Base-by-base conservation (phyloP, 805 yeast species). In the Wickerhamomyces chambardii region DNA sequence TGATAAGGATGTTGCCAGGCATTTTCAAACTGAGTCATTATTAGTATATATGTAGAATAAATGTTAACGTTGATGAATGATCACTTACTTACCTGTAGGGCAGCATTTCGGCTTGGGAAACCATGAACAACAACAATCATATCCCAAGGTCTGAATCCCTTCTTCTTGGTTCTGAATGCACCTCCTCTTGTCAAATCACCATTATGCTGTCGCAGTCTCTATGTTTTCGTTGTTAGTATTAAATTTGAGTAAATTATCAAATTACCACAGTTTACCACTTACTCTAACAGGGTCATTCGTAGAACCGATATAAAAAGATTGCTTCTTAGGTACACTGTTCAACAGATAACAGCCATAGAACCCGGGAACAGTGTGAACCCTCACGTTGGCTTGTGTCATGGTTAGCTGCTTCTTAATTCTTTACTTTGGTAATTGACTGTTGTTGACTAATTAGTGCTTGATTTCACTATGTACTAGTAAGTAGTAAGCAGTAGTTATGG, bases 1-100 rank as follows among this genome's bases (percentile, higher is more conserved):
- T 63, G 65, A 41, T 78, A 64, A 2, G 78, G 63, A 53, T 84
- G 92, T 45, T 84, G 95, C 74, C 84, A 79, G 2, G 94, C 89
- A 55, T 82, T 87, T 48, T 85, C 95, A 55, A 84, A 84, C 41
- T 42, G 7, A 9, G 3, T 16, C 12, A 11, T 14, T 2, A 11
- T 24, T 12, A 12, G 27, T 24, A 11, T 24, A 24, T 24, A 21
- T 8, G 10, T 21, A 8, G 24, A 21, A 21, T 8, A 10, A 21
- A 21, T 8, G 24, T 7, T 8, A 21, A n/a, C n/a, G n/a, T n/a
- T 21, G 24, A 21, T 21, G 24, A 10, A 21, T n/a, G n/a, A n/a
- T n/a, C n/a, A n/a, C n/a, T 19, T 21, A 37, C 40, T 34, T 21
- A 38, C 37, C 53, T 77, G 89, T 34, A 85, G 56, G 0, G 94